These are phyloP conservation scores for Antitrichia curtipendula DNA, from an alignment of 225 moss, liverwort and hornwort species.

Conservation along the genomic window DNA sequence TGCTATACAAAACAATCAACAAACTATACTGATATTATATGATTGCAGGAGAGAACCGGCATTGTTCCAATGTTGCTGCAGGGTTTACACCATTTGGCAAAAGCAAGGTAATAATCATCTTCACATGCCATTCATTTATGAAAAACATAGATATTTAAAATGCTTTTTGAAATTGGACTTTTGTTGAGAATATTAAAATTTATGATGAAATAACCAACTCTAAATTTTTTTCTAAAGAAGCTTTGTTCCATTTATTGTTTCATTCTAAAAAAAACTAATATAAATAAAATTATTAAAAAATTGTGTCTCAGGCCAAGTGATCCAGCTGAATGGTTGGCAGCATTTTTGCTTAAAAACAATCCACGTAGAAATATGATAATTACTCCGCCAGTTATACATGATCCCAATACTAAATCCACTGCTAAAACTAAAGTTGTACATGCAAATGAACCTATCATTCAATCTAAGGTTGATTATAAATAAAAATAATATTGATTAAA, in stretches of 20 bases:
- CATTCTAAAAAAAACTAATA: neutral
- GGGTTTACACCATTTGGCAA: constrained; percentile 63
- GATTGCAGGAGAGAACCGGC: constrained; percentile 49
- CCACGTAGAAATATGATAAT: constrained; percentile 38
- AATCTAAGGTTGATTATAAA: neutral
- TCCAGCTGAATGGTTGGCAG: constrained; percentile 70
- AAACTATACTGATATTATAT: neutral
- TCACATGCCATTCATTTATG: neutral
- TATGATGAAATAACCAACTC: neutral
- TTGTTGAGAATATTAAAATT: neutral
- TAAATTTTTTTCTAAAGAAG: too few species aligned
- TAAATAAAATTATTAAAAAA: neutral
- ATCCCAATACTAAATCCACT: neutral
- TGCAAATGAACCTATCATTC: neutral
- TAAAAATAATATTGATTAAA: neutral
- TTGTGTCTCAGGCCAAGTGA: constrained; percentile 42
- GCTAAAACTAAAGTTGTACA: too few species aligned
- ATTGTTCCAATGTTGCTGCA: constrained; percentile 61
- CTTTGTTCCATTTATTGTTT: too few species aligned
- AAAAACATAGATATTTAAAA: neutral
- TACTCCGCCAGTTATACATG: neutral
- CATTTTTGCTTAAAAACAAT: constrained; percentile 73
- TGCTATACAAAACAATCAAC: neutral
- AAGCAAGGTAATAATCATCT: constrained; percentile 18
- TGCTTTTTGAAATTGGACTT: neutral